Evolutionary conservation across 2,329 filamentous ascomycete species (phyloP), one percentile per base, ranked within the genome.

Genomic region (Fusarium oxysporum): DNA sequence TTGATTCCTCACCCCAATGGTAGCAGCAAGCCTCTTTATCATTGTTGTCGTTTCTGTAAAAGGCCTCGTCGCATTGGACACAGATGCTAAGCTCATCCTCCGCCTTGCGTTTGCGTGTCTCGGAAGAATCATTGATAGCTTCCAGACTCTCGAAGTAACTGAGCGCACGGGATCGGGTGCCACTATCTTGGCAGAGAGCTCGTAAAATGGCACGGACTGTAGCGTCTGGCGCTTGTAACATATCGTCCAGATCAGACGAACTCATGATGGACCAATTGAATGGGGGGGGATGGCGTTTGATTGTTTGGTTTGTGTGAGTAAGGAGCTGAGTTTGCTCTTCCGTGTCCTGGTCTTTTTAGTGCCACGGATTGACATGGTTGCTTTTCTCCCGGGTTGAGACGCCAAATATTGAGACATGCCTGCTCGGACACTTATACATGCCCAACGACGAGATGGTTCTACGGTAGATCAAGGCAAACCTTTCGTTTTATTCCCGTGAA

Each of bases 61-160:
- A 76, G 0, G 23, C 25, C 5, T 47, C 12, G 8, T 66, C 57
- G 11, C 74, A 76, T 35, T 71, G 59, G 1, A 71, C 62, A 3
- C 71, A 75, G 8, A 76, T 44, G 0, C 23, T 45, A 5, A 65
- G 8, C 7, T 75, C 69, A 3, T 44, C 38, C 2, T 33, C 50
- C 5, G 69, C 71, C 19, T 76, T 76, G 30, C 69, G 73, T 41
- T 74, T 72, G 14, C 19, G 47, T 0, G 30, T 45, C 4, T 41
- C 30, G 6, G 37, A 14, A 6, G 32, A 9, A 12, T 10, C 21
- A 19, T 37, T 23, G 6, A 48, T 35, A 12, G 48, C 41, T 9
- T 59, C 51, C 23, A 73, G 17, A 17, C 38, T 38, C 11, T 45
- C 30, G 14, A 54, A 44, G 50, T 65, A 41, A 14, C 19, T 12